Percentiles rank a stretch among this genome's conserved stretches.
phyloP scores from a whole-genome alignment of 2,329 filamentous ascomycete species.

The Daldinia sp. region DNA sequence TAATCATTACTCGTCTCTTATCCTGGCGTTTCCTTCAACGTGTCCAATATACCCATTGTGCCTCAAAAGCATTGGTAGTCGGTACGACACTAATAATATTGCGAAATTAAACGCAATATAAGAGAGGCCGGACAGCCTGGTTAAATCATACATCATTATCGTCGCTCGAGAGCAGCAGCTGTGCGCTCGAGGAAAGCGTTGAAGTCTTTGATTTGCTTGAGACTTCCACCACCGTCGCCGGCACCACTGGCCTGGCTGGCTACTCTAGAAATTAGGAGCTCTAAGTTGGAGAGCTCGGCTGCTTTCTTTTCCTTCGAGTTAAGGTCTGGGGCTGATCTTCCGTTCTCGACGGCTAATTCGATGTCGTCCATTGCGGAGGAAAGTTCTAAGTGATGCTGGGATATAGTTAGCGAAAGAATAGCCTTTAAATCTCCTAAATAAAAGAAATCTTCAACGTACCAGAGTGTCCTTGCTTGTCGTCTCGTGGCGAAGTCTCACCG shows the following conservation, averaged over 20 bases:
- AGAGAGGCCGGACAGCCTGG: not conserved
- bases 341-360: constrained; percentile 63
- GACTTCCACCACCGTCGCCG: constrained; percentile 59
- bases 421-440: constrained; percentile 20
- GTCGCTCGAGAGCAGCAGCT: constrained; percentile 62
- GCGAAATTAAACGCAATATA: not conserved
- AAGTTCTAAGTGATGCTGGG: constrained; percentile 58
- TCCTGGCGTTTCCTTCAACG: not conserved
- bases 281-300: constrained; percentile 64
- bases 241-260: constrained; percentile 61
- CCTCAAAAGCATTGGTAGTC: not conserved
- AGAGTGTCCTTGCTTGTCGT: constrained; percentile 60
- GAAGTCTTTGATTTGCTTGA: constrained; percentile 67
- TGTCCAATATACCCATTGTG: not conserved
- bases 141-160: constrained; percentile 37
- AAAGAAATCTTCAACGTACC: constrained; percentile 50
- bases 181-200: constrained; percentile 70
- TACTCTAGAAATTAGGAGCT: constrained; percentile 64
- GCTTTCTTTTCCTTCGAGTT: constrained; percentile 56
- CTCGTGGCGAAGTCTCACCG: constrained; percentile 67
- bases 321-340: constrained; percentile 58
- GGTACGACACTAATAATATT: not conserved
- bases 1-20: not conserved
- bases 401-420: constrained; percentile 15
- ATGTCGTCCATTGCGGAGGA: constrained; percentile 69